Percentiles rank a stretch among this genome's conserved stretches.
Conservation (phyloP, 2,329 filamentous ascomycete species). For the Diaporthe longicolla region DNA sequence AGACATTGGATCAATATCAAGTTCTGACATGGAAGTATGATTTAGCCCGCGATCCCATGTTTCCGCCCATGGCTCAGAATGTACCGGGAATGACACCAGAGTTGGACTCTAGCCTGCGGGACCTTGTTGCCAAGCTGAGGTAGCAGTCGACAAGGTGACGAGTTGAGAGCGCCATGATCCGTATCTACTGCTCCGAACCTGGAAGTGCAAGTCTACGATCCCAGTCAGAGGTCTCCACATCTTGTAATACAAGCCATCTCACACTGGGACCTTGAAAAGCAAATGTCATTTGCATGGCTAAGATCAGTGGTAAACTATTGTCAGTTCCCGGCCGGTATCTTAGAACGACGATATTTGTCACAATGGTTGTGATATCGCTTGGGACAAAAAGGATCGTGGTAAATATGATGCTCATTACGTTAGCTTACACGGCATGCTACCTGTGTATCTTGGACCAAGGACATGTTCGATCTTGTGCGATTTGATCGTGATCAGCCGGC, state of each 20-base stretch:
- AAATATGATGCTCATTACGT: neutral
- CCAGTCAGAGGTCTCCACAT: neutral
- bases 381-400: too few species aligned
- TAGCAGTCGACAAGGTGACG: neutral
- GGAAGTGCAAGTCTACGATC: too few species aligned
- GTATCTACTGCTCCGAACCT: too few species aligned
- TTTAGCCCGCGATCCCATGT: constrained; percentile 61
- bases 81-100: constrained; percentile 58
- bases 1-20: neutral
- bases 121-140: constrained; percentile 49
- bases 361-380: neutral
- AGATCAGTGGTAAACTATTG: neutral
- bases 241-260: neutral
- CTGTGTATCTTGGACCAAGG: neutral
- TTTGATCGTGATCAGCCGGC: neutral
- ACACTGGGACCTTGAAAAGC: neutral
- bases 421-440: neutral
- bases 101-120: constrained; percentile 57
- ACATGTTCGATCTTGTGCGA: neutral
- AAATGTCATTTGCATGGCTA: neutral
- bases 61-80: constrained; percentile 47
- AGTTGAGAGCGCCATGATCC: neutral
- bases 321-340: neutral
- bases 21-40: constrained; percentile 14
- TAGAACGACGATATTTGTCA: neutral